Base-by-base conservation (phyloP, 164 flowering plant species). In the Sedum album region DNA sequence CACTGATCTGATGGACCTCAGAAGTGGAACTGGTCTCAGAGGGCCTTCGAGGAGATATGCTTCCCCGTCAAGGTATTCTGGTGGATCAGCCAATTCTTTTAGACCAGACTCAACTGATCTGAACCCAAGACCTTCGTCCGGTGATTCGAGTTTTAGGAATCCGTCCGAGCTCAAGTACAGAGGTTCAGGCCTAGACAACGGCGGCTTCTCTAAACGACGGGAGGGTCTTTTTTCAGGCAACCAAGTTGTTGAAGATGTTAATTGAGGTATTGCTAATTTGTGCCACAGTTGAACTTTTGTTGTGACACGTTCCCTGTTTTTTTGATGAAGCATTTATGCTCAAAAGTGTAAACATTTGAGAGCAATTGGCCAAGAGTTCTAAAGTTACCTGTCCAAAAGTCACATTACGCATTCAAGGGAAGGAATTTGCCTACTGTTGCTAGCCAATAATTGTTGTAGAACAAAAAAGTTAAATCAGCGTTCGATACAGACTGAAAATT, bases 51-150 rank as follows among this genome's bases (percentile, higher is more conserved):
- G 91, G 72, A 81, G 96, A 78, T 90, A 89, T 68, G 79, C 14
- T 30, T 91, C 99, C 64, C 96, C 97, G 1, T 51, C 93, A 0
- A 78, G 82, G 6, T 94, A 79, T 77, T 75, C 91, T 41, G 81
- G 81, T 46, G 93, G 82, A 44, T 76, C 82, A n/a, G 73, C 86
- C 38, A 73, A 71, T 71, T 76, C 97, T 3, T 90, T 76, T 62
- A 84, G 93, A 76, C 81, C 89, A 2, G 71, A 55, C 60, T 38
- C 87, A 41, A 46, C 70, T 18, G 90, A 86, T 68, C 76, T 81
- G 30, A 81, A 74, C 73, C 69, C 83, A 10, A 77, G 88, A 70
- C 79, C 85, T 14, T 55, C 78, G 69, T 49, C 91, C 9, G 78
- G 81, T 33, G 91, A 85, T 62, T 80, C 89, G 60, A 85, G 76